phyloP scores from a whole-genome alignment of 257 asterid species.

The Eustoma russellianum region DNA sequence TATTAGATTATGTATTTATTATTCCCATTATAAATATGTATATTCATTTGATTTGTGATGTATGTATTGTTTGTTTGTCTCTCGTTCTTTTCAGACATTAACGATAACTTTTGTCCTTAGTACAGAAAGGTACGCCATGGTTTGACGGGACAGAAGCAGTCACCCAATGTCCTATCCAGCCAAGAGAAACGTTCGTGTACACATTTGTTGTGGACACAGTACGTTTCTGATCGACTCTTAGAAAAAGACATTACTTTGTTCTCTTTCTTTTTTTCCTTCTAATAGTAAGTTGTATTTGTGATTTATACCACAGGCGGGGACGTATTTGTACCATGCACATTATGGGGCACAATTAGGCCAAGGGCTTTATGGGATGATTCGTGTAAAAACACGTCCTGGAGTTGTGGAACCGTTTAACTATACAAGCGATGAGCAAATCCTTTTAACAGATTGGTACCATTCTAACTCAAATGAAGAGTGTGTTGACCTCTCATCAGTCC shows the following conservation, averaged over 20 bases:
- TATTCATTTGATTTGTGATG: no score
- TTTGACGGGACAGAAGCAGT: slow-evolving; percentile 1
- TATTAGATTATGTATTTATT: no score
- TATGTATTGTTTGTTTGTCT: no score
- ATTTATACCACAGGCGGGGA: not conserved
- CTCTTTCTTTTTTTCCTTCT: not conserved
- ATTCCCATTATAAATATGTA: no score
- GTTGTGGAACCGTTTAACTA: not conserved
- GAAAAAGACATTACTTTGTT: not conserved
- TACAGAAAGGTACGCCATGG: not conserved
- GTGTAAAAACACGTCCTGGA: not conserved
- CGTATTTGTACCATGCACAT: slow-evolving; percentile 3
- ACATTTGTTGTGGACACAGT: slow-evolving; percentile 4
- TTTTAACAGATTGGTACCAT: slow-evolving; percentile 5
- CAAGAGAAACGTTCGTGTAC: slow-evolving; percentile 1
- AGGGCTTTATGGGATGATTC: slow-evolving; percentile 1
- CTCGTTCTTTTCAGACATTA: no score
- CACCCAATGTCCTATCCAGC: slow-evolving; percentile 2
- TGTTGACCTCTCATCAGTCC: not conserved
- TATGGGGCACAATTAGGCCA: slow-evolving; percentile 1
- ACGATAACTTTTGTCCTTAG: no score
- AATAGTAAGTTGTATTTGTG: not conserved
- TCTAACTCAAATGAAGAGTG: not conserved
- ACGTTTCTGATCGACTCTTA: not conserved
- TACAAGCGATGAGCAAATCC: not conserved